Conservation (phyloP, 495 filamentous ascomycete species). For the Hyaloscypha finlandica region DNA sequence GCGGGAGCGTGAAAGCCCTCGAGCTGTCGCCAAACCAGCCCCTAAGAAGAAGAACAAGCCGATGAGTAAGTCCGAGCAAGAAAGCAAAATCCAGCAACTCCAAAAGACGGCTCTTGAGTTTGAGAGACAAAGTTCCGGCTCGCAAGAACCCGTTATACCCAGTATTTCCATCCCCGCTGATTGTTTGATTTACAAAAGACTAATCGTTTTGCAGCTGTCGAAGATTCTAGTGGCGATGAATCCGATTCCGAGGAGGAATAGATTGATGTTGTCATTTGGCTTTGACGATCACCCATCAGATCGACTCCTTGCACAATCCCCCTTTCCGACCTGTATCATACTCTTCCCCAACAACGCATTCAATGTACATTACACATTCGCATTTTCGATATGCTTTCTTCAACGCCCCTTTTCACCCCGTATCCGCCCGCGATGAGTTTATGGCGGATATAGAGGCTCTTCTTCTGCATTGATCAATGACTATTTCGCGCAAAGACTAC, state of each 20-base stretch:
- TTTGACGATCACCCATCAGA: background rate
- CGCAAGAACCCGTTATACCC: conserved; percentile 29
- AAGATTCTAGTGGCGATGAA: conserved; percentile 31
- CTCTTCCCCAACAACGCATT: conserved; percentile 9
- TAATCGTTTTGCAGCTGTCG: conserved; percentile 26
- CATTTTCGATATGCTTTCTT: conserved; percentile 10
- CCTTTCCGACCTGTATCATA: conserved; percentile 20
- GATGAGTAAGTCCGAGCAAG: conserved; percentile 94
- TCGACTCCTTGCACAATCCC: background rate
- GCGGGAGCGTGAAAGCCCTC: conserved; percentile 43
- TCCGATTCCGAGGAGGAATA: conserved; percentile 36
- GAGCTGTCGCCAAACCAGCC: conserved; percentile 48
- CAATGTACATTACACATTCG: conserved; percentile 21
- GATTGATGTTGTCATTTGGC: background rate
- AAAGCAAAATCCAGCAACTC: conserved; percentile 80
- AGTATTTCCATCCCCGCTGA: conserved; percentile 24
- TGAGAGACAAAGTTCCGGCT: conserved; percentile 26
- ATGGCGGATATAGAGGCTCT: conserved; percentile 3
- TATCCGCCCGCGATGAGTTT: background rate
- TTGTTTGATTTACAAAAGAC: background rate
- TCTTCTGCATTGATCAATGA: conserved; percentile 17
- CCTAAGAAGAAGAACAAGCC: conserved; percentile 98
- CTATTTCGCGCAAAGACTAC: conserved; percentile 10
- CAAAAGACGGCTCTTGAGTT: conserved; percentile 50
- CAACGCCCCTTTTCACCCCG: background rate